These are phyloP conservation scores for Ceratocystis variospora DNA, from an alignment of 2,329 filamentous ascomycete genomes.

Conservation along the genomic window DNA sequence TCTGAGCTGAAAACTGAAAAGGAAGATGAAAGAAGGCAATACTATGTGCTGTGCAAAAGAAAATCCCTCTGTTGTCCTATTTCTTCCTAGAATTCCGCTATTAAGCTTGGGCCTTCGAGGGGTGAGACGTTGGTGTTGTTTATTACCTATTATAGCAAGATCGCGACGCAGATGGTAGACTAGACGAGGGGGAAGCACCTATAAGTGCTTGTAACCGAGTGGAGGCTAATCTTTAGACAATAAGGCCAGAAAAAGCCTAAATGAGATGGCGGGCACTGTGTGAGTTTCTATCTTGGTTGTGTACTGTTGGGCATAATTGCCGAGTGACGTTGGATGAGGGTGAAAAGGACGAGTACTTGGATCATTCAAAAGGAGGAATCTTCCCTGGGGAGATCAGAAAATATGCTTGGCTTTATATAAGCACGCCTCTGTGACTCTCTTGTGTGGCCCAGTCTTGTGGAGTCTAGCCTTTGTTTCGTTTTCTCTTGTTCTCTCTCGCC, in stretches of 20 bases:
- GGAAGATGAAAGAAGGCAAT: neutral
- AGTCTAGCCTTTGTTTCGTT: neutral
- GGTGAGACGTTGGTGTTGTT: too few species aligned
- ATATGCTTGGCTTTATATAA: too few species aligned
- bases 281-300: neutral
- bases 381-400: neutral
- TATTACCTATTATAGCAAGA: neutral
- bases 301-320: neutral
- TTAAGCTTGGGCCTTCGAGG: too few species aligned
- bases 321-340: neutral
- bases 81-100: too few species aligned
- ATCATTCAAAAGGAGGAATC: neutral
- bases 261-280: neutral
- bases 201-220: neutral
- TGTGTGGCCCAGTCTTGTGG: neutral
- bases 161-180: neutral
- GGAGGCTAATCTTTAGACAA: neutral
- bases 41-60: too few species aligned
- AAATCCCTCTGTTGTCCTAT: too few species aligned
- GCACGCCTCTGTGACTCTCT: neutral
- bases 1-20: neutral
- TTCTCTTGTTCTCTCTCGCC: neutral
- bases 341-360: neutral
- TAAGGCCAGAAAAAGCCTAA: neutral
- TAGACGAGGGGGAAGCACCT: neutral